phyloP scores from a whole-genome alignment of 208 protist species.

The Crithidia fasciculata region DNA sequence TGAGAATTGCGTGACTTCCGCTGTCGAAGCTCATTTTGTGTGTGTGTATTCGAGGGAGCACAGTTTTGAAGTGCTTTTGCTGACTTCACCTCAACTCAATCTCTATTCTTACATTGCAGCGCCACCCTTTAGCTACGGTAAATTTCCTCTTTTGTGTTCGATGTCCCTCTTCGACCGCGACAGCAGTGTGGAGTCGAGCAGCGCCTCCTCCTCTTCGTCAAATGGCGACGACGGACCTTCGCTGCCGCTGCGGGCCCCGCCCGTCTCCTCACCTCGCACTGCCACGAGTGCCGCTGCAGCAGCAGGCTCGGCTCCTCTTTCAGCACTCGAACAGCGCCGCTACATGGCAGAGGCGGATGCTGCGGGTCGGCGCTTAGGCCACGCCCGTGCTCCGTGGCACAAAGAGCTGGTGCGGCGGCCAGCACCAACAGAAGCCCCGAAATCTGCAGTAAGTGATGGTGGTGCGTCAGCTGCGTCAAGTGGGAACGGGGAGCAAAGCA shows the following conservation, averaged over 20 bases:
- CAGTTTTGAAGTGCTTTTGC: too few species aligned
- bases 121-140: background rate
- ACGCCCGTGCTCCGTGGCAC: constrained; percentile 4
- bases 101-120: too few species aligned
- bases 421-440: too few species aligned
- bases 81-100: too few species aligned
- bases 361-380: background rate
- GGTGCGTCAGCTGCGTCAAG: too few species aligned
- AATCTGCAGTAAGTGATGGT: too few species aligned
- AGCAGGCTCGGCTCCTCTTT: background rate
- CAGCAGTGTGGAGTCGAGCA: constrained; percentile 7
- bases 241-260: constrained; percentile 7
- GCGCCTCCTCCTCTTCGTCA: constrained; percentile 3
- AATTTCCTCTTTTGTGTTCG: background rate
- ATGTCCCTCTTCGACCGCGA: constrained; percentile 49
- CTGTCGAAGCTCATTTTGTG: background rate
- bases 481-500: constrained; percentile 16
- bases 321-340: constrained; percentile 27
- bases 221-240: constrained; percentile 15
- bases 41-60: background rate
- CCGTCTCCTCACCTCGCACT: background rate
- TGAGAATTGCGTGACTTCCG: background rate
- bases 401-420: constrained; percentile 6
- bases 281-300: background rate
- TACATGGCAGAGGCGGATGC: constrained; percentile 29